Evolutionary conservation across 805 yeast genomes (phyloP).

Genomic region (Saccharomycopsis fodiens): DNA sequence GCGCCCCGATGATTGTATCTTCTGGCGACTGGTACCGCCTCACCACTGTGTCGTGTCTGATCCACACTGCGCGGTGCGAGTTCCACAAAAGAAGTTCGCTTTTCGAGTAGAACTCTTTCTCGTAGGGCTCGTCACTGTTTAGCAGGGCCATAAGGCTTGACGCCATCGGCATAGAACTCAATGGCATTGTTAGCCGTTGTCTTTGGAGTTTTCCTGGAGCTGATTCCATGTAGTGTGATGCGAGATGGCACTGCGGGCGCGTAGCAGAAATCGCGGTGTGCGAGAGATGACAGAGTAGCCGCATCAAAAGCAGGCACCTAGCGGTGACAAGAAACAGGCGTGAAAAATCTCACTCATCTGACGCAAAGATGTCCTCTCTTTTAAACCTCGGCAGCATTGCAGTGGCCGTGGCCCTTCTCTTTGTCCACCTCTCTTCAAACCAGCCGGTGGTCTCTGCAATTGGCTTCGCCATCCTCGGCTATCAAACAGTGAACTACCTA

Average conservation of each 20-base stretch:
- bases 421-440: constrained; percentile 19
- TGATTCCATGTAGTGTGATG: not conserved
- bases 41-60: constrained; percentile 13
- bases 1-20: constrained; percentile 13
- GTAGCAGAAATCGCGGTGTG: not conserved
- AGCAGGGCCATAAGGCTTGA: not conserved
- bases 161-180: not conserved
- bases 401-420: constrained; percentile 1
- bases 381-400: not conserved
- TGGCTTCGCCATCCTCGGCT: constrained; percentile 67
- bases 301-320: too few relatives aligned
- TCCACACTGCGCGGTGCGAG: constrained; percentile 12
- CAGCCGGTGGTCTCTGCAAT: constrained; percentile 51
- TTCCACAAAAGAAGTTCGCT: constrained; percentile 5
- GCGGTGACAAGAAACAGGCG: too few relatives aligned
- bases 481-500: constrained; percentile 45
- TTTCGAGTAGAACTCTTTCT: constrained; percentile 4
- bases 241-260: not conserved
- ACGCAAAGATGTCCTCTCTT: too few relatives aligned
- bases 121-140: not conserved
- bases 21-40: constrained; percentile 12
- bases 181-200: not conserved
- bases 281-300: not conserved
- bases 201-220: not conserved
- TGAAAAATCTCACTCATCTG: too few relatives aligned